Base-by-base conservation (phyloP, 768 basidiomycete genomes). In the Clitopilus hobsonii region DNA sequence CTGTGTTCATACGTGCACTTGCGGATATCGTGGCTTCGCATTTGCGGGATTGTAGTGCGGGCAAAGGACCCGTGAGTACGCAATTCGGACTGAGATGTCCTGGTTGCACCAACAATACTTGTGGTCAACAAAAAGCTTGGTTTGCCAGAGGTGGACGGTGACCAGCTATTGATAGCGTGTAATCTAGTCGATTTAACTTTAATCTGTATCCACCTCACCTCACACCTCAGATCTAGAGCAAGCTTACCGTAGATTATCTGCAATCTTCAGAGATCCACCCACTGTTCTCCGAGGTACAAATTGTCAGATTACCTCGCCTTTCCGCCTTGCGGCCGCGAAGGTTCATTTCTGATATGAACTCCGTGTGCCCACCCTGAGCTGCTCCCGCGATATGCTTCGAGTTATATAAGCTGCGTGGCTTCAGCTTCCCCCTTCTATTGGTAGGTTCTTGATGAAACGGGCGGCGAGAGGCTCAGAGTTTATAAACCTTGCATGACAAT, bases 41-140 rank as follows among this genome's bases (percentile, higher is more conserved):
- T 70, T 74, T 98, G 60, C 78, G 76, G 51, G 82, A 85, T 32
- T 84, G 81, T 63, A 69, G 71, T 14, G 58, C 74, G 2, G 87
- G 88, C 11, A 78, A 75, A 59, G 84, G 84, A 4, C 84, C 85
- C 11, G 82, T 84, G 36, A 91, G 89, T 61, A 73, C 83, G 26
- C 96, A 98, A 73, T 72, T 98, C 70, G 77, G 77, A 16, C 79
- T 99, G 54, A 82, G 96, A 58, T 99, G 97, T 74, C 97, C 94
- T 3, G 93, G 93, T 0, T 99, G 97, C 74, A 90, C 80, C 51
- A 96, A 95, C 65, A 83, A 82, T 54, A 89, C 89, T 24, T 99
- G 97, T 68, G 85, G 79, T 18, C 77, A 88, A 57, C 88, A 91
- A 62, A 98, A 98, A 74, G 80, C 78, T 56, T 98, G 92, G 89